Conservation (phyloP, 352 stramenopile genomes). For the Phytophthora hybrid region DNA sequence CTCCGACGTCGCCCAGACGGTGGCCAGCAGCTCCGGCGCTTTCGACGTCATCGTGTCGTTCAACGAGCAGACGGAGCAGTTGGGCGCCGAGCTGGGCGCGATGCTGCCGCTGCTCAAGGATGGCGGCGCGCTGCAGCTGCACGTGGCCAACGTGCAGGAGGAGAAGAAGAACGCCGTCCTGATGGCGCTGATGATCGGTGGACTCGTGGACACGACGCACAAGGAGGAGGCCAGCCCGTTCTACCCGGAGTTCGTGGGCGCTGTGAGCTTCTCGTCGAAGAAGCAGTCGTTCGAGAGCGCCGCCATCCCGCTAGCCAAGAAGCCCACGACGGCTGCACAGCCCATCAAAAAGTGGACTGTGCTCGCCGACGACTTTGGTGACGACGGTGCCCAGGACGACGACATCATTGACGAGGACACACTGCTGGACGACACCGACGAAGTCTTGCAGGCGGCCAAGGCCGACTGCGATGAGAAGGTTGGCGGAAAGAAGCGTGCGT, state of each 20-base stretch:
- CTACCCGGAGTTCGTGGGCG: slow-evolving; percentile 53
- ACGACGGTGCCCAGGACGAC: slow-evolving; percentile 65
- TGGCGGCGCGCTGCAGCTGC: slow-evolving; percentile 61
- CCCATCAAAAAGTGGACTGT: slow-evolving; percentile 77
- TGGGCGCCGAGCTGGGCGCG: slow-evolving; percentile 52
- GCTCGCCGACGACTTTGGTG: slow-evolving; percentile 68
- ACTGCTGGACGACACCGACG: slow-evolving; percentile 84
- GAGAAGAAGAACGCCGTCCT: slow-evolving; percentile 78
- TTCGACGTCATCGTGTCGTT: slow-evolving; percentile 70
- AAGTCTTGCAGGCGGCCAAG: slow-evolving; percentile 78
- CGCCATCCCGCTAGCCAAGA: slow-evolving; percentile 63
- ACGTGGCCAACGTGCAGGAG: slow-evolving; percentile 58
- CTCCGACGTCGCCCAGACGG: slow-evolving; percentile 53
- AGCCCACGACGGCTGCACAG: slow-evolving; percentile 38
- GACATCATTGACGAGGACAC: slow-evolving; percentile 89
- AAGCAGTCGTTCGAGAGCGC: slow-evolving; percentile 72
- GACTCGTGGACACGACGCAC: slow-evolving; percentile 68
- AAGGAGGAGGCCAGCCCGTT: slow-evolving; percentile 46
- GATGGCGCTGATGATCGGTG: slow-evolving; percentile 84
- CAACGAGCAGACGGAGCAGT: slow-evolving; percentile 57
- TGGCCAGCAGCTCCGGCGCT: slow-evolving; percentile 37
- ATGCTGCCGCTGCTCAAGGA: slow-evolving; percentile 63
- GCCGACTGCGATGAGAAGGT: slow-evolving; percentile 81
- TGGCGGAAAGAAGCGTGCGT: slow-evolving; percentile 92
- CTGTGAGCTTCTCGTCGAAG: slow-evolving; percentile 61